Evolutionary conservation across 768 basidiomycete genomes (phyloP), one percentile per base, ranked within the genome.

Genomic region (Chlorophyllum brunneum): DNA sequence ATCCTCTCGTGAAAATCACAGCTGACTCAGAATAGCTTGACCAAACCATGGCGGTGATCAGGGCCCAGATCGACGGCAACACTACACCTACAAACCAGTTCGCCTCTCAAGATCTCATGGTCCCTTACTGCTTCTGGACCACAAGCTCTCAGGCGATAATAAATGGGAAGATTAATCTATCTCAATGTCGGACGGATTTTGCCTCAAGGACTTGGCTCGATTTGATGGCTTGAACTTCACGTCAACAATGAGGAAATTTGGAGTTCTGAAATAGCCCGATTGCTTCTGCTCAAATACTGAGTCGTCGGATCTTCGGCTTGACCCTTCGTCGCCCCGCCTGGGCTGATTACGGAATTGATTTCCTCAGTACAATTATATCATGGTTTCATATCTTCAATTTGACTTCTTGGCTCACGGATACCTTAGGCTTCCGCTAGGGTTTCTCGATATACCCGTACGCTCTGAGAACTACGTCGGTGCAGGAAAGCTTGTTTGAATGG

Each of bases 401-500:
- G 33, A 34, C 51, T 44, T 38, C 42, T 20, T 34, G 26, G 31
- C 29, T 40, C 38, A 36, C 37, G 38, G 31, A 16, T 38, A 26
- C 26, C 36, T 20, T 20, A 24, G 18, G 22, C 26, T 24, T 29
- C 18, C 13, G 9, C 16, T 38, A 7, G 40, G 13, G 26, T 37
- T 45, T 45, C 43, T 44, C 24, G 29, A 46, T 24, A 37, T 9
- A 37, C 27, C 24, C 23, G 27, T 16, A 13, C 27, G n/a, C 31
- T 27, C 9, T 37, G 13, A 53, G 27, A 30, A 37, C 31, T 46
- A 42, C 40, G 36, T 41, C 49, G 40, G 40, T 22, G 49, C 26
- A 51, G 48, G 43, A 51, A 42, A 43, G 49, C 33, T 45, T 53
- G 26, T 34, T 46, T 22, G 43, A 53, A 53, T 38, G 37, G 37